phyloP scores from a whole-genome alignment of 1,284 basidiomycete species.

The Trametes polyzona region DNA sequence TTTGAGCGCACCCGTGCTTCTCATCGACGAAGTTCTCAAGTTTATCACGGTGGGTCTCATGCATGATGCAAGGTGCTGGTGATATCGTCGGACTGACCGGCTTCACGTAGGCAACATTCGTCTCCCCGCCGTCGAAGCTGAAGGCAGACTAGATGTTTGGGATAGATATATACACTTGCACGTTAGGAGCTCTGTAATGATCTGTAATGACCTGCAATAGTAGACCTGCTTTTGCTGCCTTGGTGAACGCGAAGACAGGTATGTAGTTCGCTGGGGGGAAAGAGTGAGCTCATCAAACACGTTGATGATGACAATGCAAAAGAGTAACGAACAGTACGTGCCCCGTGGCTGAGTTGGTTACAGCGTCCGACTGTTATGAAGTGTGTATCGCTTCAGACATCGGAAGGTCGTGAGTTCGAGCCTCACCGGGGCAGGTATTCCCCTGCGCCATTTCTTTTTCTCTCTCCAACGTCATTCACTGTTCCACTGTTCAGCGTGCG shows the following conservation, averaged over 20 bases:
- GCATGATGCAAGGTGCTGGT: not conserved
- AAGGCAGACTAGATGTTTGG: constrained; percentile 42
- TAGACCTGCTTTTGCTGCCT: not conserved
- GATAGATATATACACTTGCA: constrained; percentile 8
- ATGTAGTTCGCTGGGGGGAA: no score
- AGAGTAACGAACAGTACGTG: constrained; percentile 38
- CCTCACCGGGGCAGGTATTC: constrained; percentile 66
- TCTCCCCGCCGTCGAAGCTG: constrained; percentile 51
- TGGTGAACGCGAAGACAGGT: no score
- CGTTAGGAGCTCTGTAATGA: constrained; percentile 20
- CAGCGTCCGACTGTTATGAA: constrained; percentile 75
- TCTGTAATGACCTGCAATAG: constrained; percentile 19
- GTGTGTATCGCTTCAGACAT: constrained; percentile 35
- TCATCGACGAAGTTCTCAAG: constrained; percentile 93
- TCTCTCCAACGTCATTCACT: not conserved
- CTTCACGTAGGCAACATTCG: constrained; percentile 42
- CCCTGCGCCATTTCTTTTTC: not conserved
- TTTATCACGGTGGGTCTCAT: constrained; percentile 67
- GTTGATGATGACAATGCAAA: not conserved
- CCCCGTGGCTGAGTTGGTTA: constrained; percentile 82
- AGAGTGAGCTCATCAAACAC: no score
- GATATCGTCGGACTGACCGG: not conserved
- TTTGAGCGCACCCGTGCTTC: constrained; percentile 87
- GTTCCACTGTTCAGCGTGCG: no score
- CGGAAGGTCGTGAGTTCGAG: constrained; percentile 80